Evolutionary conservation across 306 rosid genomes (phyloP), one percentile per base, ranked within the genome.

Genomic region (Hippophae gyantsensis): DNA sequence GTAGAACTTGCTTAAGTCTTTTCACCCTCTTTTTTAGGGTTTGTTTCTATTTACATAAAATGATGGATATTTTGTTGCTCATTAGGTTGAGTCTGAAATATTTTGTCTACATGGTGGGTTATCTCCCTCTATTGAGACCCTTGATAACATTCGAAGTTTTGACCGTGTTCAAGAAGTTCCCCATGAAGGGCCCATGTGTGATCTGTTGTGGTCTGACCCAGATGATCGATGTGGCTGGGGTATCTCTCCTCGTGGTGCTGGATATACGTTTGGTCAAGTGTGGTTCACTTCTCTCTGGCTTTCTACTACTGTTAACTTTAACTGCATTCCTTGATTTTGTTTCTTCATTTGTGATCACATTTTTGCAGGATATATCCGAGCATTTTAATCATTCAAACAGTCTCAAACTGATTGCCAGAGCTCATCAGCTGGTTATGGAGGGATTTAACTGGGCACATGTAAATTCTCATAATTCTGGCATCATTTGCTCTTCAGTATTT

Each of bases 371-470:
- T 70, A 89, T 89, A 78, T 89, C 95, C 72, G 95, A 89, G 71
- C 97, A 89, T 57, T 89, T 89, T 73, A 89, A 89, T 71, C 95
- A 86, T 72, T 65, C 86, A 54, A 89, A 89, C 84, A 80, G 72
- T 74, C 81, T 89, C 43, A 89, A 86, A 76, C 80, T 89, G 89
- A 89, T 89, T 74, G 97, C 97, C 43, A 86, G 97, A 79, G 97
- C 95, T 73, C 95, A 89, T 74, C 97, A 89, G 68, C 84, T 89
- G 73, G 97, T 89, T 66, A 89, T 89, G 97, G 97, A 89, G 69
- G 97, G 97, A 74, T 89, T 69, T 79, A 89, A 89, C 70, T 89
- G 97, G 97, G 97, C 92, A 55, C 97, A 89, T 74, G 97, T 89
- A 86, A 79, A 57, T 74, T 9, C 61, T 49, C 23, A 18, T 18